Percentiles rank a stretch among this genome's conserved stretches.
Conservation (phyloP, 306 rosid genomes). For the Vicia villosa region DNA sequence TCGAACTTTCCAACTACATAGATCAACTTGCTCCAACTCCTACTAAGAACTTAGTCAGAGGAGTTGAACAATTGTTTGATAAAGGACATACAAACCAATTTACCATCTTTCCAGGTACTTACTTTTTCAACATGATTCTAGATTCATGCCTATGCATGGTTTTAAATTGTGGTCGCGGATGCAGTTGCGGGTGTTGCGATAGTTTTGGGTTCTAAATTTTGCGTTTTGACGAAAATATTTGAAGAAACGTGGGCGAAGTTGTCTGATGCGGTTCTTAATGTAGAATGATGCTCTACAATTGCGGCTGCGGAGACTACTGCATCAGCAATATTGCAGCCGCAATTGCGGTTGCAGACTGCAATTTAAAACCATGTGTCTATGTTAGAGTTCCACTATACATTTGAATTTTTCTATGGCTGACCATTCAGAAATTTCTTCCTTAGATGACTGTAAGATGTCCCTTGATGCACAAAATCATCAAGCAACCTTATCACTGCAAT, state of each 20-base stretch:
- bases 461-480: slow-evolving; percentile 59
- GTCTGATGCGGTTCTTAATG: too few relatives aligned
- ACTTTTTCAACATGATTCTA: neutral
- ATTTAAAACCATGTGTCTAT: too few relatives aligned
- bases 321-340: too few relatives aligned
- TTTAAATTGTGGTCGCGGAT: too few relatives aligned
- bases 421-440: slow-evolving; percentile 38
- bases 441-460: slow-evolving; percentile 57
- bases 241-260: too few relatives aligned
- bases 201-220: too few relatives aligned
- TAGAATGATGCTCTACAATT: too few relatives aligned
- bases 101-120: slow-evolving; percentile 77
- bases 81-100: slow-evolving; percentile 67
- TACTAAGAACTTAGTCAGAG: slow-evolving; percentile 48
- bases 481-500: slow-evolving; percentile 57
- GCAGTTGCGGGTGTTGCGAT: too few relatives aligned
- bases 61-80: slow-evolving; percentile 54
- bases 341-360: too few relatives aligned
- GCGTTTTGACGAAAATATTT: too few relatives aligned
- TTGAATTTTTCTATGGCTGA: slow-evolving; percentile 32
- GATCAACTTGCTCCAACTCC: slow-evolving; percentile 55
- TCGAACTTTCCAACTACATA: slow-evolving; percentile 49
- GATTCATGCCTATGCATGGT: too few relatives aligned
- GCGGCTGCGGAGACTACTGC: too few relatives aligned
- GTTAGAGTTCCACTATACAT: neutral